Base-by-base conservation (phyloP, 306 rosid species). In the Styphnolobium japonicum region DNA sequence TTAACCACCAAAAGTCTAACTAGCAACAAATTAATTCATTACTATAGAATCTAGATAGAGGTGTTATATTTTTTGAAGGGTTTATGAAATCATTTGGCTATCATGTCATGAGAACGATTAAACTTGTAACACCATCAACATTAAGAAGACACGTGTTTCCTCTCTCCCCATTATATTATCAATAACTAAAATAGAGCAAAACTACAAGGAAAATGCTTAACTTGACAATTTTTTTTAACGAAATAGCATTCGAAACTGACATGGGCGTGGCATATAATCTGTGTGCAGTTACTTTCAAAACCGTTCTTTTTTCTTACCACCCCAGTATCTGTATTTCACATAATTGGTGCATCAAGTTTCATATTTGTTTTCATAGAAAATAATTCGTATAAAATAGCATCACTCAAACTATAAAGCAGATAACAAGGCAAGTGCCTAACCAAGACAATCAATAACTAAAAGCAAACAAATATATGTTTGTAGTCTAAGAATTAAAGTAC, bases 391-490 rank as follows among this genome's bases (percentile, higher is more conserved):
- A n/a, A n/a, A n/a, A n/a, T n/a, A n/a, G n/a, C n/a, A n/a, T n/a
- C n/a, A n/a, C n/a, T n/a, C n/a, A 31, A 76, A 48, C 67, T 10
- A 57, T 27, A 22, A 51, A 70, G 52, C 61, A 7, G 1, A 21
- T 4, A 48, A 22, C 18, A 73, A 31, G 62, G n/a, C 15, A 67
- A 75, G 43, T 61, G 60, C 33, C 66, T 18, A 78, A 45, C 67
- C 40, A 39, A 73, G 71, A 81, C 64, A 36, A 73, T 48, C 14
- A 42, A 58, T 60, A 18, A 33, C 84, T 14, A 82, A 84, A 60
- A 40, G 66, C 60, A 51, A 62, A 64, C 5, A 75, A 70, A 21
- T 36, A 78, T 62, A 61, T 75, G 27, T 29, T 52, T 73, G 46
- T 16, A 69, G 39, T 48, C 37, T 19, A 36, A 40, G 57, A 67